These are phyloP conservation scores for Paradendryphiella salina DNA, from an alignment of 2,329 filamentous ascomycete species.

Conservation along the genomic window DNA sequence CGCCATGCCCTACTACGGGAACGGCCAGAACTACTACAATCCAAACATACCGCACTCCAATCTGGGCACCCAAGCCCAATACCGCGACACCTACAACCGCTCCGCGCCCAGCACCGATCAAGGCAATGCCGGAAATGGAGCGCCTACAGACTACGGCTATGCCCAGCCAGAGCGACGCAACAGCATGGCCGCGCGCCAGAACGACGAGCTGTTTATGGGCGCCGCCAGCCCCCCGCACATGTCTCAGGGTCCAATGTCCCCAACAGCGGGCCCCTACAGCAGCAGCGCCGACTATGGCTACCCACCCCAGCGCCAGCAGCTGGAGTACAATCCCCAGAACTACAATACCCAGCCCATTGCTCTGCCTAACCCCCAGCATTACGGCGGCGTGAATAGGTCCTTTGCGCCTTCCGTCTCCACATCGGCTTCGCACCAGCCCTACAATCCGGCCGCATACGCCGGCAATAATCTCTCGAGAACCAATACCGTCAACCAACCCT, in stretches of 20 bases:
- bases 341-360: constrained; percentile 53
- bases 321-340: constrained; percentile 65
- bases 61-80: constrained; percentile 43
- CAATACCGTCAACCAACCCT: constrained; percentile 42
- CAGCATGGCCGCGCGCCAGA: constrained; percentile 45
- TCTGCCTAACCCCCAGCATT: constrained; percentile 67
- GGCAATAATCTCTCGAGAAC: constrained; percentile 37
- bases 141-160: constrained; percentile 47
- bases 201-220: constrained; percentile 67
- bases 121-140: constrained; percentile 68
- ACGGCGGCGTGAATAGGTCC: constrained; percentile 46
- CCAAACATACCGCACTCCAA: constrained; percentile 49
- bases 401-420: constrained; percentile 36
- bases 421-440: constrained; percentile 42
- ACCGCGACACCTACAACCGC: constrained; percentile 47
- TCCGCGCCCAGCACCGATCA: constrained; percentile 74
- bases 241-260: constrained; percentile 35
- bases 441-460: constrained; percentile 53
- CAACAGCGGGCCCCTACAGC: constrained; percentile 30
- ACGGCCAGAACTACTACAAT: constrained; percentile 57
- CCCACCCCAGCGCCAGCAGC: constrained; percentile 32
- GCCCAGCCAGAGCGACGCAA: constrained; percentile 41
- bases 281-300: constrained; percentile 54
- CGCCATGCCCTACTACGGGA: constrained; percentile 61
- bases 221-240: constrained; percentile 36